Evolutionary conservation across 208 protist genomes (phyloP).

Genomic region (Trypanosomatidae sp.): DNA sequence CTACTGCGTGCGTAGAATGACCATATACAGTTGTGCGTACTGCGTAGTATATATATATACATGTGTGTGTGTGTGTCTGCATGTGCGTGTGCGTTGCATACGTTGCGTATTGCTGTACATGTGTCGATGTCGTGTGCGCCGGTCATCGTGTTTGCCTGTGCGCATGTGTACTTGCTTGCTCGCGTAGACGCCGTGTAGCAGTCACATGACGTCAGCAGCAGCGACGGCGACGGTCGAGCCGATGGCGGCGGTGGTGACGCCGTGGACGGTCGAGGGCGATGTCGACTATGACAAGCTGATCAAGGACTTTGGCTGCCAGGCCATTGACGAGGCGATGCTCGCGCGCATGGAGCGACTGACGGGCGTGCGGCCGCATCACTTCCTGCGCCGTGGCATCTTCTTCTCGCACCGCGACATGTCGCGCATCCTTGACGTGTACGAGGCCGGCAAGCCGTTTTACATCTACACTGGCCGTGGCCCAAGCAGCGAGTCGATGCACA

Average conservation of each 20-base stretch:
- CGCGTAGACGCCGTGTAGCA: too few species aligned
- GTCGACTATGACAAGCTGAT: constrained; percentile 93
- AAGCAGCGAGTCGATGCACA: constrained; percentile 96
- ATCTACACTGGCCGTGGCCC: constrained; percentile 99
- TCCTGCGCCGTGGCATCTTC: constrained; percentile 92
- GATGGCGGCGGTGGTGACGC: constrained; percentile 59
- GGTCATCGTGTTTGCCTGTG: too few species aligned
- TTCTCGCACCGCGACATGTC: constrained; percentile 98
- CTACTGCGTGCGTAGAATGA: background rate
- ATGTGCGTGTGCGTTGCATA: too few species aligned
- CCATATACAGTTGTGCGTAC: too few species aligned
- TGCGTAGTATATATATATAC: too few species aligned
- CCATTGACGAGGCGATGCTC: constrained; percentile 71
- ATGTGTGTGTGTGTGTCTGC: too few species aligned
- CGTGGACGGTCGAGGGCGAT: constrained; percentile 88
- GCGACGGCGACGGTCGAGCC: background rate
- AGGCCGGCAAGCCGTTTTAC: constrained; percentile 96
- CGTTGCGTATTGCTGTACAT: too few species aligned
- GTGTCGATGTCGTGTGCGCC: too few species aligned
- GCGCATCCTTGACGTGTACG: constrained; percentile 94
- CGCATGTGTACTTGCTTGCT: too few species aligned
- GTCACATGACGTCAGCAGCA: background rate
- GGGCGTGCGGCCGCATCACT: constrained; percentile 76
- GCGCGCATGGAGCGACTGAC: constrained; percentile 82
- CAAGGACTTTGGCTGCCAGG: constrained; percentile 80